Evolutionary conservation across 2,329 filamentous ascomycete species (phyloP).

Genomic region (Diplocarpon mali): DNA sequence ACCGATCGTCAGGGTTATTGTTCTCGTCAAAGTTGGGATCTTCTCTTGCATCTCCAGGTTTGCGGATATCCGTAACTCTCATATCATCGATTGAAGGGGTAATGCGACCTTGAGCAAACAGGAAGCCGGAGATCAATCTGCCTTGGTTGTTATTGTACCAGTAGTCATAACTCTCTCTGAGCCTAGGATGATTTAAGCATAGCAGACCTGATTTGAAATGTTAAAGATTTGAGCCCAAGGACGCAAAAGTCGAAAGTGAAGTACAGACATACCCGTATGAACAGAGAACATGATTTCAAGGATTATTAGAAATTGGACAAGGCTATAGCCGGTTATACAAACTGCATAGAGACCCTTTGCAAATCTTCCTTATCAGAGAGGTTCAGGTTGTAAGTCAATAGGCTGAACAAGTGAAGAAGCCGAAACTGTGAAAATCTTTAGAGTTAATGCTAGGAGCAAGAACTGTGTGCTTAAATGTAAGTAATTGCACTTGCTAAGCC

Average conservation of each 20-base stretch:
- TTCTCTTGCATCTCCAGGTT: not conserved
- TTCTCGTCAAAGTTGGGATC: not conserved
- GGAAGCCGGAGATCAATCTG: constrained; percentile 14
- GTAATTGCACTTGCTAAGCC: too few relatives aligned
- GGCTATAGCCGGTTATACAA: too few relatives aligned
- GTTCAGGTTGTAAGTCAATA: too few relatives aligned
- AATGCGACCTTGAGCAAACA: constrained; percentile 13
- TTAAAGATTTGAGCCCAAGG: not conserved
- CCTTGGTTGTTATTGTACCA: constrained; percentile 20
- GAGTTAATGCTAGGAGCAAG: too few relatives aligned
- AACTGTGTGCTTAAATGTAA: too few relatives aligned
- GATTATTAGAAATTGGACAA: too few relatives aligned
- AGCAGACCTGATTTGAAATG: not conserved
- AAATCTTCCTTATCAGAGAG: too few relatives aligned
- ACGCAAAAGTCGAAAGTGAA: not conserved
- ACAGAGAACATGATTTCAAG: too few relatives aligned
- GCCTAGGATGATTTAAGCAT: constrained; percentile 3
- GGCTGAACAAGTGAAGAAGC: too few relatives aligned
- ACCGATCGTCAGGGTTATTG: constrained; percentile 10
- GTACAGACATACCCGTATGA: too few relatives aligned
- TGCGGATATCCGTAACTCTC: not conserved
- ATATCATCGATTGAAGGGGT: constrained; percentile 3
- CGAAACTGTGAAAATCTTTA: too few relatives aligned
- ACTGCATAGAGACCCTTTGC: too few relatives aligned
- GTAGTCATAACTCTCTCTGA: constrained; percentile 19